Percentiles rank a stretch among this genome's conserved stretches.
Evolutionary conservation across 352 stramenopile species (phyloP).

Genomic region (Phytophthora chlamydospora): DNA sequence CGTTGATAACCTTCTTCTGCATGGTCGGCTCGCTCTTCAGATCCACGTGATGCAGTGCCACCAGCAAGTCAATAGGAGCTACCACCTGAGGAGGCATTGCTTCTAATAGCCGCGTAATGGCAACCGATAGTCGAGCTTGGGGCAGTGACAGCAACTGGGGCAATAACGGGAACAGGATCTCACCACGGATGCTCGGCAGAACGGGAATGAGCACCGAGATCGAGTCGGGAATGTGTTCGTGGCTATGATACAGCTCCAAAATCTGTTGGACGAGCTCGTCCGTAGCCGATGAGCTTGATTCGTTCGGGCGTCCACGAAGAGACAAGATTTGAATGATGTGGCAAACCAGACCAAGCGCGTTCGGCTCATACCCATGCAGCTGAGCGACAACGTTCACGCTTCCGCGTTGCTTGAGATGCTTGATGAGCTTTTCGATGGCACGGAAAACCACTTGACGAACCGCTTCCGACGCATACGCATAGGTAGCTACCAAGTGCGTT

Average conservation of each 20-base stretch:
- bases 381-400: constrained; percentile 67
- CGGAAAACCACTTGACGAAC: constrained; percentile 75
- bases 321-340: constrained; percentile 82
- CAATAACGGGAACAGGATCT: constrained; percentile 68
- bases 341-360: constrained; percentile 69
- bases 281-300: constrained; percentile 36
- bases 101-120: constrained; percentile 75
- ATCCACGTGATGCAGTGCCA: constrained; percentile 81
- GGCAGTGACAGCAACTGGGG: constrained; percentile 64
- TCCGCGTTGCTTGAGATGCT: constrained; percentile 77
- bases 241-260: constrained; percentile 63
- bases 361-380: constrained; percentile 64
- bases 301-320: constrained; percentile 42
- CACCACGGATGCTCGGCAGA: constrained; percentile 55
- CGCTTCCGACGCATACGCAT: constrained; percentile 62
- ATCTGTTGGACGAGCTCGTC: constrained; percentile 70
- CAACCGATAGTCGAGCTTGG: constrained; percentile 58
- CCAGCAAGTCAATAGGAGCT: constrained; percentile 69
- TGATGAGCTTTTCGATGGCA: constrained; percentile 87
- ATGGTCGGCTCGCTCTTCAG: constrained; percentile 66
- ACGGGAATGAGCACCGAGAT: constrained; percentile 78
- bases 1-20: constrained; percentile 80
- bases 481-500: constrained; percentile 60
- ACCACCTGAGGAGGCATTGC: constrained; percentile 73
- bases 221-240: constrained; percentile 62